A percentile compares a stretch with the other conserved stretches of the same genome.
Evolutionary conservation across 305 asterid genomes (phyloP).

Genomic region (Fraxinus paxiana): DNA sequence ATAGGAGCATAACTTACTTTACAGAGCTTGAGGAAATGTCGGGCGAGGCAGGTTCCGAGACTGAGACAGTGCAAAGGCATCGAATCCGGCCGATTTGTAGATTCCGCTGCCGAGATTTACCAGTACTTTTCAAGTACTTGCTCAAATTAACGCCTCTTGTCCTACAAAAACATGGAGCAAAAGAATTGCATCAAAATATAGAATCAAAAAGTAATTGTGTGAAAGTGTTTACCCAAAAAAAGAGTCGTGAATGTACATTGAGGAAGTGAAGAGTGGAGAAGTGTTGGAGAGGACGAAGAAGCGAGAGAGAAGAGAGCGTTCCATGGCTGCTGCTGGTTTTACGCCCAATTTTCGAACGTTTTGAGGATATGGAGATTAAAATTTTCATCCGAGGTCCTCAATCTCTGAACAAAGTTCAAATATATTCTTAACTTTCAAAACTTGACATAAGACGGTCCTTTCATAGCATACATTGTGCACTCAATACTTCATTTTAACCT

Average conservation of each 20-base stretch:
- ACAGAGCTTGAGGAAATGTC: slow-evolving; percentile 46
- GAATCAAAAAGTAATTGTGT: background rate
- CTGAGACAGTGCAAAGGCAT: slow-evolving; percentile 56
- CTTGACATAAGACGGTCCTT: background rate
- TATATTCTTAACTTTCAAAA: background rate
- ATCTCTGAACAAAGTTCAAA: background rate
- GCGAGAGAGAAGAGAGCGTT: slow-evolving; percentile 59
- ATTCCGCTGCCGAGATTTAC: slow-evolving; percentile 27
- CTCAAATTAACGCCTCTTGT: slow-evolving; percentile 34
- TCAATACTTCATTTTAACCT: too few species aligned
- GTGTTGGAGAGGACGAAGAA: slow-evolving; percentile 47
- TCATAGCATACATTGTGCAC: too few species aligned
- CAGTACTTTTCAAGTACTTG: slow-evolving; percentile 35
- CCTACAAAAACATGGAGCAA: slow-evolving; percentile 27
- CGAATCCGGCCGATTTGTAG: slow-evolving; percentile 33
- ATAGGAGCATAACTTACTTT: slow-evolving; percentile 33
- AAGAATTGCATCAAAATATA: background rate
- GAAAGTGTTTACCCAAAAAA: background rate
- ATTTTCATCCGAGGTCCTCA: background rate
- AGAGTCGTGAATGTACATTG: slow-evolving; percentile 32
- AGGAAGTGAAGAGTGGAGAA: slow-evolving; percentile 47
- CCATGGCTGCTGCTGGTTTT: slow-evolving; percentile 40
- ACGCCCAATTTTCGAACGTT: background rate
- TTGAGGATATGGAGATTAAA: background rate
- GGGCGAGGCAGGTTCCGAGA: slow-evolving; percentile 51